Conservation (phyloP, 768 basidiomycete species). For the Collybia mongolica region DNA sequence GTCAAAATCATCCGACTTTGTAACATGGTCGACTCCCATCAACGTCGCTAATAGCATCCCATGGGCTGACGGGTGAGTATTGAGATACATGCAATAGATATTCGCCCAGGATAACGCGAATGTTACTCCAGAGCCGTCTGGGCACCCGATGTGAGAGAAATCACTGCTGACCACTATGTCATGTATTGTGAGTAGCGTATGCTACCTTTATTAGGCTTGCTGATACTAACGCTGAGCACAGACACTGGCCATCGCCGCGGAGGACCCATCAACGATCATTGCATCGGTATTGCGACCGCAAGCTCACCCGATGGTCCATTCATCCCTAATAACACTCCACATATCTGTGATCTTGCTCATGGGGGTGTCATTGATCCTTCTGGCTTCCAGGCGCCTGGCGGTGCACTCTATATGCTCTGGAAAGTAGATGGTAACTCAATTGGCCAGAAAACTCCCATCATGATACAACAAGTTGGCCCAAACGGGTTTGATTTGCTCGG, state of each 20-base stretch:
- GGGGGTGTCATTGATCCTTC: slow-evolving; percentile 27
- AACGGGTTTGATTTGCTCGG: slow-evolving; percentile 21
- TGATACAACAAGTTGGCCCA: slow-evolving; percentile 24
- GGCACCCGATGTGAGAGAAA: slow-evolving; percentile 18
- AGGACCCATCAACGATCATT: slow-evolving; percentile 16
- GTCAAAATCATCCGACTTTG: slow-evolving; percentile 13
- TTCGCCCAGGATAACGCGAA: background rate
- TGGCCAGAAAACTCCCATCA: slow-evolving; percentile 24
- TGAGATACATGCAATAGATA: background rate
- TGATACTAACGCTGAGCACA: slow-evolving; percentile 11
- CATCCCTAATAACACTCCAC: slow-evolving; percentile 17
- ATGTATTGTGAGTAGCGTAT: slow-evolving; percentile 7
- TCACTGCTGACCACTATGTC: slow-evolving; percentile 1
- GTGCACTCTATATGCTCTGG: slow-evolving; percentile 23
- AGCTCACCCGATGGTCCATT: slow-evolving; percentile 22
- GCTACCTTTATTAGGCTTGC: background rate
- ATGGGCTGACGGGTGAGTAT: slow-evolving; percentile 14
- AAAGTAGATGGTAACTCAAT: slow-evolving; percentile 32
- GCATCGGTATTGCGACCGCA: slow-evolving; percentile 25
- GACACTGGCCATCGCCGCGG: slow-evolving; percentile 14
- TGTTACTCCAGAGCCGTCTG: slow-evolving; percentile 10
- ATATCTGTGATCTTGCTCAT: slow-evolving; percentile 19
- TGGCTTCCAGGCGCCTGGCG: slow-evolving; percentile 21
- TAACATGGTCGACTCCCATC: slow-evolving; percentile 12
- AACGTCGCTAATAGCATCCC: slow-evolving; percentile 13